Conservation (phyloP, 139 green algal species). For the Pseudopediastrum boryanum region DNA sequence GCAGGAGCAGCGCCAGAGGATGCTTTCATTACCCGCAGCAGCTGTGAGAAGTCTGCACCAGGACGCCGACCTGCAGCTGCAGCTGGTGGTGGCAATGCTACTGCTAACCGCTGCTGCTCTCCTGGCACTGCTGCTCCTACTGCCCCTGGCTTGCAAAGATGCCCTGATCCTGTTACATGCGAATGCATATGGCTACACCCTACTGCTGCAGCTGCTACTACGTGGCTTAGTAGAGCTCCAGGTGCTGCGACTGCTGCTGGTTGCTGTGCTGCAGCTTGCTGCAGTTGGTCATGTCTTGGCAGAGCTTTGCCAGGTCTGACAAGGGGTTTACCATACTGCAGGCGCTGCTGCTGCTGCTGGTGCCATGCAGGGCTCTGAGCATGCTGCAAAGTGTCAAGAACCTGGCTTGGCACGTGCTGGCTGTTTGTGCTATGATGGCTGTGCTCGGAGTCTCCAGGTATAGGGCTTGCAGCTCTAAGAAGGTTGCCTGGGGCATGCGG, state of each 20-base stretch:
- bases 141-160: neutral
- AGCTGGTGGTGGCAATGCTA: constrained; percentile 2
- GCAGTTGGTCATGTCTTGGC: constrained; percentile 22
- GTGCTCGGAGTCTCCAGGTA: no score
- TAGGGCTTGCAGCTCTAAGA: no score
- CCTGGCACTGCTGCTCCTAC: neutral
- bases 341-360: no score
- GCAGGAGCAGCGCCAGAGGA: no score
- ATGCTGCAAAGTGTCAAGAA: no score
- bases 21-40: no score
- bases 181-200: neutral
- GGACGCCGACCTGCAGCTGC: neutral
- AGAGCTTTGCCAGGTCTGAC: neutral
- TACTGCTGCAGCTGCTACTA: neutral
- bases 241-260: neutral
- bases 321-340: neutral
- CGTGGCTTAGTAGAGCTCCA: no score
- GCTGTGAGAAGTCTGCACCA: no score
- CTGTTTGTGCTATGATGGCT: no score
- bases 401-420: no score
- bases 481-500: no score
- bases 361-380: no score
- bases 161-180: constrained; percentile 5
- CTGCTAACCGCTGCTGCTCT: neutral
- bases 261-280: constrained; percentile 4